Evolutionary conservation across 106 monocot genomes (phyloP).

Genomic region (Allium cepa): DNA sequence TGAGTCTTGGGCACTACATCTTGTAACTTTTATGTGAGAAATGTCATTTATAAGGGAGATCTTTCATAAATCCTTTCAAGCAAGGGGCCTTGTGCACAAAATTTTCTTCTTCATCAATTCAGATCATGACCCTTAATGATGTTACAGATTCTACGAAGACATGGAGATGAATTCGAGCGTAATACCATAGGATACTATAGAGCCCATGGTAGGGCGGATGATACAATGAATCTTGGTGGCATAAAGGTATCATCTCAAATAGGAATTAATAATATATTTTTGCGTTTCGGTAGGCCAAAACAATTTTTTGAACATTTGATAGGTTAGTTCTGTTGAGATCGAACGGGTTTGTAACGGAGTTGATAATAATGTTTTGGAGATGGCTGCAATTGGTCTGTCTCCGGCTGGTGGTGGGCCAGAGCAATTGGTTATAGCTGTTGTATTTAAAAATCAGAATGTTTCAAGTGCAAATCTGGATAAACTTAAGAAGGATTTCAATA

Average conservation of each 20-base stretch:
- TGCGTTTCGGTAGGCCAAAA: not conserved
- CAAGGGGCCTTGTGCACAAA: too few relatives aligned
- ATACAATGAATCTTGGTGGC: slow-evolving; percentile 99
- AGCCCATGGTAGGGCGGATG: slow-evolving; percentile 97
- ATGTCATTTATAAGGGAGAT: too few relatives aligned
- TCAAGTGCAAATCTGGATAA: slow-evolving; percentile 30
- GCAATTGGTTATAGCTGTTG: slow-evolving; percentile 62
- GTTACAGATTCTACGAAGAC: slow-evolving; percentile 72
- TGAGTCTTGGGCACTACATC: too few relatives aligned
- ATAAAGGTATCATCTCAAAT: slow-evolving; percentile 51
- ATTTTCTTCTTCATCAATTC: too few relatives aligned
- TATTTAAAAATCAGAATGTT: slow-evolving; percentile 50
- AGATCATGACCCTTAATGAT: too few relatives aligned
- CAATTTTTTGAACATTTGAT: not conserved
- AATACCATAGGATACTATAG: slow-evolving; percentile 64
- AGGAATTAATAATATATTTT: not conserved
- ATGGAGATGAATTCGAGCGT: slow-evolving; percentile 92
- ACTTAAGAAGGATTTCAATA: slow-evolving; percentile 58
- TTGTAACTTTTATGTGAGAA: too few relatives aligned
- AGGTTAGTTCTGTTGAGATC: slow-evolving; percentile 95
- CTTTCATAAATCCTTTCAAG: too few relatives aligned
- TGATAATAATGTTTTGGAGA: slow-evolving; percentile 64
- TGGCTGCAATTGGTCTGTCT: slow-evolving; percentile 84
- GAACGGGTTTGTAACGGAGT: slow-evolving; percentile 80
- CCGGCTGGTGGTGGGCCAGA: slow-evolving; percentile 87